These are phyloP conservation scores for Furculomyces boomerangus DNA, from an alignment of 371 early-diverging fungal genomes.

Conservation along the genomic window DNA sequence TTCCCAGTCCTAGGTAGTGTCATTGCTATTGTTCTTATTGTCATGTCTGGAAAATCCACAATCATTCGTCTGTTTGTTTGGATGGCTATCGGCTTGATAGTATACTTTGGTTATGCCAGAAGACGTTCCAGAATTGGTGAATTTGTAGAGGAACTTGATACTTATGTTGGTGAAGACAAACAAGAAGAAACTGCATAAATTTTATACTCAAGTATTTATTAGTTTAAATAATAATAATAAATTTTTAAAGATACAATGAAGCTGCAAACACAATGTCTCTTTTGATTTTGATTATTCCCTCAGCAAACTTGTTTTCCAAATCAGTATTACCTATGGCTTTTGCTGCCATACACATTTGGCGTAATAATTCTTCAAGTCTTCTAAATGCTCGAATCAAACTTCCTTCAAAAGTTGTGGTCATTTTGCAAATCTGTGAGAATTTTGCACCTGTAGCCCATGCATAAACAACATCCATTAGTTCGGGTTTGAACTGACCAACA, in stretches of 20 bases:
- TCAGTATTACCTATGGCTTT: slow-evolving; percentile 95
- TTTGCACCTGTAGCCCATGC: slow-evolving; percentile 92
- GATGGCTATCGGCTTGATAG: neutral
- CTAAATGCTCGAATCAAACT: slow-evolving; percentile 89
- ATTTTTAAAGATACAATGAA: slow-evolving; percentile 87
- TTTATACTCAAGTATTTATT: too few species aligned
- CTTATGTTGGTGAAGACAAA: neutral
- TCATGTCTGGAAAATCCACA: neutral
- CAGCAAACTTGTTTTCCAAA: slow-evolving; percentile 91
- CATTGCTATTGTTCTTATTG: neutral
- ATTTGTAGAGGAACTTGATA: neutral
- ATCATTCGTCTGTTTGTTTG: neutral
- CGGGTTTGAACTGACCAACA: slow-evolving; percentile 53
- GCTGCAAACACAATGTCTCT: slow-evolving; percentile 98
- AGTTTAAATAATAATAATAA: too few species aligned
- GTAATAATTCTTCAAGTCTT: slow-evolving; percentile 88
- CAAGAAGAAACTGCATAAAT: too few species aligned
- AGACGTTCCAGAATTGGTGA: neutral
- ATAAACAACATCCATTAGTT: slow-evolving; percentile 95
- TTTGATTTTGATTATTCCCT: slow-evolving; percentile 87
- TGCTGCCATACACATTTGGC: slow-evolving; percentile 91
- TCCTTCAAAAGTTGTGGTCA: slow-evolving; percentile 97
- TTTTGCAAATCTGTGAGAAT: slow-evolving; percentile 89
- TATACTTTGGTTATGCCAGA: neutral
- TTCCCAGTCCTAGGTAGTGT: neutral